Conservation (phyloP, 768 basidiomycete genomes). For the Auricularia auricula-judae region DNA sequence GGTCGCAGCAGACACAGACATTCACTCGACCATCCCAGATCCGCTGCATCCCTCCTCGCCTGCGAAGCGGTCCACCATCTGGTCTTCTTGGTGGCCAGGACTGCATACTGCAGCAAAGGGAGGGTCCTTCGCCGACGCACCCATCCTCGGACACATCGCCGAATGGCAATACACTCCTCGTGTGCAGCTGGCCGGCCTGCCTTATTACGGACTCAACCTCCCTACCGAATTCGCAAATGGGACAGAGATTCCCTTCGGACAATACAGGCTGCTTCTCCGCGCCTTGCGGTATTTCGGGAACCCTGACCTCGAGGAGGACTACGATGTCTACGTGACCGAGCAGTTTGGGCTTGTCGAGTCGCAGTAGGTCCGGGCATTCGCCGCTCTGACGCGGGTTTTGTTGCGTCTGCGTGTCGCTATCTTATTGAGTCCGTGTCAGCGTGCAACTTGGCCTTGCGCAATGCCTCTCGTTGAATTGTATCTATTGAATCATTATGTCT, state of each 20-base stretch:
- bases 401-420: too few relatives aligned
- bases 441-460: too few relatives aligned
- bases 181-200: constrained; percentile 21
- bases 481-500: too few relatives aligned
- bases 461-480: too few relatives aligned
- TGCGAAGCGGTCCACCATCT: constrained; percentile 8
- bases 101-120: constrained; percentile 16
- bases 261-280: constrained; percentile 31
- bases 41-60: constrained; percentile 34
- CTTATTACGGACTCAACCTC: constrained; percentile 20
- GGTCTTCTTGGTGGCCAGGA: constrained; percentile 8
- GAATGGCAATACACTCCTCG: constrained; percentile 37
- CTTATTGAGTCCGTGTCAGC: too few relatives aligned
- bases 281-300: constrained; percentile 35
- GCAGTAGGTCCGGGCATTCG: too few relatives aligned
- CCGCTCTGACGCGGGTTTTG: too few relatives aligned
- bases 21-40: too few relatives aligned
- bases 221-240: constrained; percentile 24
- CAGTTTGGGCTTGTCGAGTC: constrained; percentile 11
- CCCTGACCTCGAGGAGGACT: constrained; percentile 27
- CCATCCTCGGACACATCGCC: constrained; percentile 37
- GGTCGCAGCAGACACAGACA: too few relatives aligned
- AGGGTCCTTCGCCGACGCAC: constrained; percentile 25
- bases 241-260: constrained; percentile 30
- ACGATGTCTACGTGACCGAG: constrained; percentile 30